Evolutionary conservation across 2,329 filamentous ascomycete genomes (phyloP), one percentile per base, ranked within the genome.

Genomic region (Cercospora citrullina): DNA sequence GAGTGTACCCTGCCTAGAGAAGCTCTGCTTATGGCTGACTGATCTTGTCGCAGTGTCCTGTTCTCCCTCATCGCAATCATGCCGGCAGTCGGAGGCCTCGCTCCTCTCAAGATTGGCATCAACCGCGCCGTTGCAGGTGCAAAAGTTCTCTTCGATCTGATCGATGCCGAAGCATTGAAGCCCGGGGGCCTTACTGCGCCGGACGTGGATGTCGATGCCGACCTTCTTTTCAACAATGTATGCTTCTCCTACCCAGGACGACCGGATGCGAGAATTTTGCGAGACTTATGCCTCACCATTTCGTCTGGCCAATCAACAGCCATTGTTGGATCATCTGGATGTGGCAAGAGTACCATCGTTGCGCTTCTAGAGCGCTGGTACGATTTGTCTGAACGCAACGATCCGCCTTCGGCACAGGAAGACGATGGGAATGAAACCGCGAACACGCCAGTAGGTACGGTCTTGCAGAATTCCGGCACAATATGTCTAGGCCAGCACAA

Each of bases 271-370:
- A 75, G 73, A 3, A 80, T 82, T 0, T 71, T 83, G 10, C 74
- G 80, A 18, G 69, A 76, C 8, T 68, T 82, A 4, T 79, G 77
- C 9, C 72, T 82, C 3, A 67, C 69, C 3, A 78, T 80, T 62
- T 75, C 76, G 42, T 74, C 80, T 6, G 79, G 51, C 39, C 60
- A 53, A 39, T 33, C 58, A 14, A 82, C 79, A 18, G 81, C 80
- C 1, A 77, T 82, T 18, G 80, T 82, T 28, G 80, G 81, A 16
- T 72, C 79, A 16, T 80, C 79, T 2, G 80, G 80, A 16, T 80
- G 78, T 66, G 80, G 80, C 28, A 81, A 81, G 60, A 79, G 77
- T 1, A 82, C 81, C 1, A 77, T 81, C 30, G 78, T 79, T 3
- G 75, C 75, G 30, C 72, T 83, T 1, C 36, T 81, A 21, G 68